A percentile compares a stretch with the other conserved stretches of the same genome.
Conservation (phyloP, 208 protist genomes). For the Angomonas ambiguus region DNA sequence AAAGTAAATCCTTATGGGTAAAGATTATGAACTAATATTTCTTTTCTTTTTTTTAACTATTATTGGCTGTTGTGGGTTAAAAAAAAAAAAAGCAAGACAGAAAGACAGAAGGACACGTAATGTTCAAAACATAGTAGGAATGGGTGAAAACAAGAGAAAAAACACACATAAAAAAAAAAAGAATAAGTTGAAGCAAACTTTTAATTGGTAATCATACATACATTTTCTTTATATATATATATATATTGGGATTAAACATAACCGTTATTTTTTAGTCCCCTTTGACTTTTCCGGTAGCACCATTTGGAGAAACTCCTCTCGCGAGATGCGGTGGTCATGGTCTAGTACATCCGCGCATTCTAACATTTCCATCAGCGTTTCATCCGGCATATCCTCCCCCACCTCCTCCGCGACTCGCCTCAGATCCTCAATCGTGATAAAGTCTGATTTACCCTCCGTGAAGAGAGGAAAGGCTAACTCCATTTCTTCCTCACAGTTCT, state of each 20-base stretch:
- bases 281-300: slow-evolving; percentile 42
- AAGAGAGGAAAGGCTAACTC: slow-evolving; percentile 94
- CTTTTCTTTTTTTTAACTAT: background rate
- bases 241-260: background rate
- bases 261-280: slow-evolving; percentile 17
- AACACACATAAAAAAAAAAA: background rate
- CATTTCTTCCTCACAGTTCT: slow-evolving; percentile 90
- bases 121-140: background rate
- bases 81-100: background rate
- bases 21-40: background rate
- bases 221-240: slow-evolving; percentile 5
- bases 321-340: slow-evolving; percentile 90
- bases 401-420: slow-evolving; percentile 91
- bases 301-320: slow-evolving; percentile 95
- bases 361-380: slow-evolving; percentile 95
- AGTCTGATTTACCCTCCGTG: slow-evolving; percentile 92
- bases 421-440: slow-evolving; percentile 96
- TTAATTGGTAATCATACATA: background rate
- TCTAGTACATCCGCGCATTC: slow-evolving; percentile 92
- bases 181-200: background rate
- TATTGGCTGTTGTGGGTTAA: background rate
- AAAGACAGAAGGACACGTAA: too few relatives aligned
- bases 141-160: background rate
- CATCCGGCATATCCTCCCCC: slow-evolving; percentile 94
- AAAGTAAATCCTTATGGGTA: background rate